phyloP scores from a whole-genome alignment of 257 asterid species.

The Salvia hispanica region DNA sequence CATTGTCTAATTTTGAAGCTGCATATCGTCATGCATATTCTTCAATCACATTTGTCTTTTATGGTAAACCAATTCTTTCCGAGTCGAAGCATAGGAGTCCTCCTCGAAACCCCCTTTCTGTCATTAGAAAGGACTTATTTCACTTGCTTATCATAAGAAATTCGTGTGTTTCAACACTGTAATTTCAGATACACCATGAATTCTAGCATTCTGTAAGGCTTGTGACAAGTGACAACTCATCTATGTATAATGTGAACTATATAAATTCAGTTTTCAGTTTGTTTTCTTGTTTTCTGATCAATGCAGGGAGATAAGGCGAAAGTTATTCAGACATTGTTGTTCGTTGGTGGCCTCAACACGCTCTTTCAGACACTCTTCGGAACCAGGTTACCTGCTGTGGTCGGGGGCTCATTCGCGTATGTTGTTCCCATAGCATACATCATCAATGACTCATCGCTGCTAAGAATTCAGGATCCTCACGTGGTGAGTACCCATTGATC shows the following conservation, averaged over 20 bases:
- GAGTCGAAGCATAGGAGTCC: no score
- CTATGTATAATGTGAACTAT: not conserved
- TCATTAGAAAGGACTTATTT: not conserved
- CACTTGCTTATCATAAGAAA: not conserved
- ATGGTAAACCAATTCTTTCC: no score
- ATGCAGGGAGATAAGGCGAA: constrained; percentile 87
- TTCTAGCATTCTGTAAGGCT: no score
- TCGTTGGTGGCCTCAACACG: constrained; percentile 94
- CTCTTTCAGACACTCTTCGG: constrained; percentile 94
- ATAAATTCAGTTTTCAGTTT: not conserved
- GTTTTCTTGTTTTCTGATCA: constrained; percentile 21
- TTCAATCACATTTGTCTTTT: no score
- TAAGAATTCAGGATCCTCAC: constrained; percentile 68
- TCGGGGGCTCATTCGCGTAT: constrained; percentile 95
- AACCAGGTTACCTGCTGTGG: constrained; percentile 89
- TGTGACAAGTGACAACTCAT: no score
- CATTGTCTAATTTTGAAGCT: no score
- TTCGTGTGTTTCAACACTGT: no score
- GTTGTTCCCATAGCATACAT: constrained; percentile 77
- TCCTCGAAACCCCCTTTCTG: no score
- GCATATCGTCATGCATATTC: no score
- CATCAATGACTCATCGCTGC: constrained; percentile 73
- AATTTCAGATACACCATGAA: no score
- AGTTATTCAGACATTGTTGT: constrained; percentile 88
- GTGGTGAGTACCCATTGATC: constrained; percentile 43